These are phyloP conservation scores for Yamadazyma songkhlaensis DNA, from an alignment of 1,139 yeast genomes.

Conservation along the genomic window DNA sequence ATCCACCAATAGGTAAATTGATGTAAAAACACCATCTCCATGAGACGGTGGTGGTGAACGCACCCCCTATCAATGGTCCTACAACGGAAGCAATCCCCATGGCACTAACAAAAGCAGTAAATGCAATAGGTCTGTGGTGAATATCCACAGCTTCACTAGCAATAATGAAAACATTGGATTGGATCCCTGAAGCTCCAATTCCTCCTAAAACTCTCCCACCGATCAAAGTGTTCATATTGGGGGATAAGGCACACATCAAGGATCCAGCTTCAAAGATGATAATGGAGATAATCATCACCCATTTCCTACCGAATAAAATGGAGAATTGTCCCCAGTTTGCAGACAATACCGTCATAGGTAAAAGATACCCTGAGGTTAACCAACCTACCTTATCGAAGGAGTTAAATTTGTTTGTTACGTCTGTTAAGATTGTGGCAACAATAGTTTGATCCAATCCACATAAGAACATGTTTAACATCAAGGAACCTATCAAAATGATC, in stretches of 20 bases:
- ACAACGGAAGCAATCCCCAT: slow-evolving; percentile 46
- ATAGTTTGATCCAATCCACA: slow-evolving; percentile 43
- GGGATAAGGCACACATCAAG: slow-evolving; percentile 35
- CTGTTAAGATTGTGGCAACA: slow-evolving; percentile 34
- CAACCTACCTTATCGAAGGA: slow-evolving; percentile 58
- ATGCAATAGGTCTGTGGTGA: slow-evolving; percentile 23
- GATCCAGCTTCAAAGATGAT: slow-evolving; percentile 37
- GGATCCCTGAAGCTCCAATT: slow-evolving; percentile 36
- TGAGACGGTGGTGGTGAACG: slow-evolving; percentile 37
- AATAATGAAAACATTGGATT: slow-evolving; percentile 24
- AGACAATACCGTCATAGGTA: slow-evolving; percentile 36
- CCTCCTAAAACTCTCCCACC: slow-evolving; percentile 39
- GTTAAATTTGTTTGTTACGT: slow-evolving; percentile 36
- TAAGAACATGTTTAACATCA: slow-evolving; percentile 31
- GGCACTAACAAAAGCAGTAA: slow-evolving; percentile 42
- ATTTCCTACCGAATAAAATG: slow-evolving; percentile 46
- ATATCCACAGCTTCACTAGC: slow-evolving; percentile 29
- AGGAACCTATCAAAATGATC: slow-evolving; percentile 23
- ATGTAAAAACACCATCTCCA: slow-evolving; percentile 85
- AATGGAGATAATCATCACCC: slow-evolving; percentile 33
- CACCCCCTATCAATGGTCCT: slow-evolving; percentile 59
- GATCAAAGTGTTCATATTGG: slow-evolving; percentile 32
- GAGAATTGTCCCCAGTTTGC: slow-evolving; percentile 42
- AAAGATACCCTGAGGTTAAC: slow-evolving; percentile 58
- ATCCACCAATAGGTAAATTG: slow-evolving; percentile 38